These are phyloP conservation scores for Alternaria sp. DNA, from an alignment of 2,329 filamentous ascomycete species.

Conservation along the genomic window DNA sequence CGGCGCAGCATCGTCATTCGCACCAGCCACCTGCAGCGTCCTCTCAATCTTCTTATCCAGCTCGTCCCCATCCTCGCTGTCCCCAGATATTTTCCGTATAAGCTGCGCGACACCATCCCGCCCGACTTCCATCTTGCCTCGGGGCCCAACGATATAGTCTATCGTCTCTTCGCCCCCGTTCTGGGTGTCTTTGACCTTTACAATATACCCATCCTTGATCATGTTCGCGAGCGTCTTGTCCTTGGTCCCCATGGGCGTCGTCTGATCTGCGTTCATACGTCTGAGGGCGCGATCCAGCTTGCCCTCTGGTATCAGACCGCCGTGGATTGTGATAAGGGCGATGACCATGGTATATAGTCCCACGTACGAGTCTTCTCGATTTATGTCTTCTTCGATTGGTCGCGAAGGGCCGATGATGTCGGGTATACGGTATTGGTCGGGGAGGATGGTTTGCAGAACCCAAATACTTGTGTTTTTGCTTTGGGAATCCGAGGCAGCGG, in stretches of 20 bases:
- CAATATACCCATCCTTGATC: constrained; percentile 83
- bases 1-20: constrained; percentile 18
- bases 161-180: constrained; percentile 80
- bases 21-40: constrained; percentile 43
- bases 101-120: constrained; percentile 77
- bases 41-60: constrained; percentile 46
- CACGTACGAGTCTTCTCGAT: constrained; percentile 79
- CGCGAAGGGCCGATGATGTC: constrained; percentile 74
- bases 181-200: constrained; percentile 73
- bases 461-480: constrained; percentile 72
- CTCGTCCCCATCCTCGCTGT: constrained; percentile 47
- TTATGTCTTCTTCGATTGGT: constrained; percentile 64
- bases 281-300: constrained; percentile 80
- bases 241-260: constrained; percentile 77
- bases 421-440: constrained; percentile 69
- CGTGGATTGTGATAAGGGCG: constrained; percentile 75
- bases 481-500: constrained; percentile 63
- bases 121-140: constrained; percentile 86
- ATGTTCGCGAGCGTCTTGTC: constrained; percentile 78
- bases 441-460: constrained; percentile 78
- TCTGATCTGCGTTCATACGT: constrained; percentile 77
- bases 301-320: constrained; percentile 77
- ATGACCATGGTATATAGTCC: constrained; percentile 84
- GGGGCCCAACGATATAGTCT: constrained; percentile 84
- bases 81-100: constrained; percentile 55